A percentile compares a stretch with the other conserved stretches of the same genome.
These are phyloP conservation scores for Setomelanomma holmii DNA, from an alignment of 2,329 filamentous ascomycete species.

Conservation along the genomic window DNA sequence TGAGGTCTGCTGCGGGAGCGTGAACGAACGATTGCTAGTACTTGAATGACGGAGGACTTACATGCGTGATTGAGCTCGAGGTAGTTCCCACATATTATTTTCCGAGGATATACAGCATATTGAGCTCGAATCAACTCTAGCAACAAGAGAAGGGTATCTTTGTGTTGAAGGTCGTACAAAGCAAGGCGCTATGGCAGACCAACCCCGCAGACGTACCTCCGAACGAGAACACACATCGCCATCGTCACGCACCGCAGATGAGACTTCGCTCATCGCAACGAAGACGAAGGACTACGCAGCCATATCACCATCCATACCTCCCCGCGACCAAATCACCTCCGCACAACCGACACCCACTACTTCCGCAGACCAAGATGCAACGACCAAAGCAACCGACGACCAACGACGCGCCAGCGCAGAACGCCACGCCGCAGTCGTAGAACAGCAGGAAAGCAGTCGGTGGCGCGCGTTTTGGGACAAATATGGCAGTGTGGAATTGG, in stretches of 20 bases:
- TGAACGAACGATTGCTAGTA: too few species aligned
- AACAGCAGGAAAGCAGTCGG: conserved; percentile 52
- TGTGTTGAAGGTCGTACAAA: too few species aligned
- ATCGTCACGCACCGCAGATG: conserved; percentile 28
- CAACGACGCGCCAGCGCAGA: conserved; percentile 21
- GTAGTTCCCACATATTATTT: too few species aligned
- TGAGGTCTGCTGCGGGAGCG: not conserved
- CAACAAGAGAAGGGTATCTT: too few species aligned
- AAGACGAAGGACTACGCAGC: conserved; percentile 29
- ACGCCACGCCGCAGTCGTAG: conserved; percentile 27
- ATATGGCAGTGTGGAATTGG: conserved; percentile 74
- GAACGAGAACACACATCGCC: conserved; percentile 6
- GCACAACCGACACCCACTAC: not conserved
- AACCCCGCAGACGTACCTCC: conserved; percentile 19
- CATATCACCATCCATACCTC: conserved; percentile 23
- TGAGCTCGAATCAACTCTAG: too few species aligned
- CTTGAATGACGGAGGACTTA: not conserved
- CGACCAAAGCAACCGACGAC: conserved; percentile 4
- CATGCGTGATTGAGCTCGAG: not conserved
- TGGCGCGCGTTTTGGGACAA: conserved; percentile 63
- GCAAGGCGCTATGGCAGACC: conserved; percentile 4
- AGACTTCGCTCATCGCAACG: conserved; percentile 29
- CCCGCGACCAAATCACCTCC: conserved; percentile 1
- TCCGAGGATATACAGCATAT: too few species aligned
- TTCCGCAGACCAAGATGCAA: conserved; percentile 5